Evolutionary conservation across 2,329 filamentous ascomycete species (phyloP).

Genomic region (Xylariaceae sp.): DNA sequence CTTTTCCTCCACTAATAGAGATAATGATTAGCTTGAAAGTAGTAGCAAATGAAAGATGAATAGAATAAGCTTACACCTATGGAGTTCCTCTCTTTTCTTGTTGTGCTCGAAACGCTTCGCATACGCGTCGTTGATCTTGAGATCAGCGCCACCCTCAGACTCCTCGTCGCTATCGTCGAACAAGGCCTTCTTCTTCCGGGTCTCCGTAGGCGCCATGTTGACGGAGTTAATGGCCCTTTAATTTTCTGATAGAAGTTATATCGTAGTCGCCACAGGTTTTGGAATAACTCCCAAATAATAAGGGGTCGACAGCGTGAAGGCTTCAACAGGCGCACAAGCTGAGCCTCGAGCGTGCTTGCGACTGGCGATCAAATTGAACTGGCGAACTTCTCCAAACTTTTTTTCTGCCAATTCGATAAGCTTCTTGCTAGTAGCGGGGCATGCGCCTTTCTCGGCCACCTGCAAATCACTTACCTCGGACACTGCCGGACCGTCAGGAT

Average conservation of each 20-base stretch:
- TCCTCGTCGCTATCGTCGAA: slow-evolving; percentile 54
- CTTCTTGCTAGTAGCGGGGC: neutral
- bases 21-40: slow-evolving; percentile 10
- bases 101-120: slow-evolving; percentile 91
- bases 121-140: slow-evolving; percentile 88
- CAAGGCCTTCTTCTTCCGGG: slow-evolving; percentile 44
- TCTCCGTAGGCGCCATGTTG: slow-evolving; percentile 30
- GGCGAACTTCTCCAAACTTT: neutral
- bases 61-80: slow-evolving; percentile 49
- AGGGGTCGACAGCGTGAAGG: neutral
- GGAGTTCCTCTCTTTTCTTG: slow-evolving; percentile 87
- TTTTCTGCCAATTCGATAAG: neutral
- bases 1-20: slow-evolving; percentile 77
- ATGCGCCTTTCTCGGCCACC: neutral
- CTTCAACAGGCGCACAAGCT: neutral
- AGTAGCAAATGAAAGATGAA: neutral
- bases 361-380: neutral
- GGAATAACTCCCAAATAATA: too few species aligned
- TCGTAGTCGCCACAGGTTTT: neutral
- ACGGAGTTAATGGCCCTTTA: neutral
- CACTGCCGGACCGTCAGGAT: slow-evolving; percentile 25
- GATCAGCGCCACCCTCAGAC: slow-evolving; percentile 41
- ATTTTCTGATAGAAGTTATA: neutral
- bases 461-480: slow-evolving; percentile 4
- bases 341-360: neutral